Percentiles rank a stretch among this genome's conserved stretches.
phyloP scores from a whole-genome alignment of 805 yeast genomes.

The Suhomyces xylopsoci region DNA sequence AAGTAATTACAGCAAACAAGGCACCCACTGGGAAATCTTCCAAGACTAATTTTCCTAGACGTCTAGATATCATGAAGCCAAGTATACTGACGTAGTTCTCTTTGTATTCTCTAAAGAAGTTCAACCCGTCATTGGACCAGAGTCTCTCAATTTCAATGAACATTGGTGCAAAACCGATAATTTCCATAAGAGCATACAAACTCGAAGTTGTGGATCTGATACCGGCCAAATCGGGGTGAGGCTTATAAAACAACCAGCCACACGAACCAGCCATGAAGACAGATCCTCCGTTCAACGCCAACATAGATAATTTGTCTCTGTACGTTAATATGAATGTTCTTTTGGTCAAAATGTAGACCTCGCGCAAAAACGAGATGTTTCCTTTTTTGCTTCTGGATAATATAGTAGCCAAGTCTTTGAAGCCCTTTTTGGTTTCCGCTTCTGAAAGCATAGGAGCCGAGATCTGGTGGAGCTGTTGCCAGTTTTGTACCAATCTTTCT shows the following conservation, averaged over 20 bases:
- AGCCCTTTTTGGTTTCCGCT: background rate
- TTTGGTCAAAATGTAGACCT: slow-evolving; percentile 17
- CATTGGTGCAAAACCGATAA: slow-evolving; percentile 24
- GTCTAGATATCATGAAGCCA: slow-evolving; percentile 21
- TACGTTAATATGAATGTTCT: slow-evolving; percentile 18
- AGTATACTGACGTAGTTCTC: slow-evolving; percentile 22
- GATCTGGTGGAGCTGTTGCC: slow-evolving; percentile 6
- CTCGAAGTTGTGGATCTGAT: slow-evolving; percentile 21
- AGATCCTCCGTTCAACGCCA: slow-evolving; percentile 21
- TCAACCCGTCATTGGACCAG: slow-evolving; percentile 22
- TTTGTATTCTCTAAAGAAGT: slow-evolving; percentile 22
- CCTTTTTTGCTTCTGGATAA: slow-evolving; percentile 14
- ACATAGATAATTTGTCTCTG: slow-evolving; percentile 18
- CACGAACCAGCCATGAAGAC: slow-evolving; percentile 14
- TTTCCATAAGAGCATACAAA: slow-evolving; percentile 21
- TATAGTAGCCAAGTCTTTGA: background rate
- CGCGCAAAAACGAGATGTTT: slow-evolving; percentile 17
- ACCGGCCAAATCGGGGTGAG: slow-evolving; percentile 18
- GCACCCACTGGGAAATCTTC: slow-evolving; percentile 24
- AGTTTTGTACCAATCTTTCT: slow-evolving; percentile 8
- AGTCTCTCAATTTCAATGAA: slow-evolving; percentile 22
- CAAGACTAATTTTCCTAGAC: slow-evolving; percentile 20
- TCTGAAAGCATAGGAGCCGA: background rate
- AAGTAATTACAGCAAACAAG: slow-evolving; percentile 19
- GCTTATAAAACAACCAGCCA: slow-evolving; percentile 26